Conservation (phyloP, 2,329 filamentous ascomycete genomes). For the Penicillium sp. region DNA sequence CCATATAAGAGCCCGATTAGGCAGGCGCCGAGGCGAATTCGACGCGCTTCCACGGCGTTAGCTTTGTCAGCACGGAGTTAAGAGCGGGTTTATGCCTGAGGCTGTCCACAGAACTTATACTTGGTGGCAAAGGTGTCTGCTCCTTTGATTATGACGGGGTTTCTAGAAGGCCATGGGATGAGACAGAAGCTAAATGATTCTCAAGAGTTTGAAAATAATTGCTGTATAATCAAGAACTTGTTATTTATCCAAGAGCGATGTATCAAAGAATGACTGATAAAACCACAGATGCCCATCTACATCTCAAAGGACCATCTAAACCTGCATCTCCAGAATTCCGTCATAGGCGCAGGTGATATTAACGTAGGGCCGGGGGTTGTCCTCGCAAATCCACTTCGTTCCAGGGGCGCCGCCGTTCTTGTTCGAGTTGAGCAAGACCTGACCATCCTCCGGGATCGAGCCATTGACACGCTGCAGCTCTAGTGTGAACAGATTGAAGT, state of each 20-base stretch:
- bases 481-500: conserved; percentile 23
- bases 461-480: conserved; percentile 22
- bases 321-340: conserved; percentile 14
- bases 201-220: no score
- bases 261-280: no score
- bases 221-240: no score
- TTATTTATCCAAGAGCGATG: no score
- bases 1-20: conserved; percentile 14
- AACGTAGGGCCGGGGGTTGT: conserved; percentile 11
- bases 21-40: conserved; percentile 25
- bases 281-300: no score
- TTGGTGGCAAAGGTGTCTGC: background rate
- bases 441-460: conserved; percentile 19
- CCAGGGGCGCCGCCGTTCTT: conserved; percentile 12
- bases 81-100: conserved; percentile 4
- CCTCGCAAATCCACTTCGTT: conserved; percentile 20
- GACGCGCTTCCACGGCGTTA: conserved; percentile 31
- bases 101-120: background rate
- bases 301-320: no score
- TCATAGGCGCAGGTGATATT: conserved; percentile 16
- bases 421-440: conserved; percentile 14
- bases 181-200: no score
- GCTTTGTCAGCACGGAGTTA: conserved; percentile 36
- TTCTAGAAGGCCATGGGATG: no score
- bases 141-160: no score